Percentiles rank a stretch among this genome's conserved stretches.
Evolutionary conservation across 2,329 filamentous ascomycete genomes (phyloP).

Genomic region (Pochonia chlamydosporia): DNA sequence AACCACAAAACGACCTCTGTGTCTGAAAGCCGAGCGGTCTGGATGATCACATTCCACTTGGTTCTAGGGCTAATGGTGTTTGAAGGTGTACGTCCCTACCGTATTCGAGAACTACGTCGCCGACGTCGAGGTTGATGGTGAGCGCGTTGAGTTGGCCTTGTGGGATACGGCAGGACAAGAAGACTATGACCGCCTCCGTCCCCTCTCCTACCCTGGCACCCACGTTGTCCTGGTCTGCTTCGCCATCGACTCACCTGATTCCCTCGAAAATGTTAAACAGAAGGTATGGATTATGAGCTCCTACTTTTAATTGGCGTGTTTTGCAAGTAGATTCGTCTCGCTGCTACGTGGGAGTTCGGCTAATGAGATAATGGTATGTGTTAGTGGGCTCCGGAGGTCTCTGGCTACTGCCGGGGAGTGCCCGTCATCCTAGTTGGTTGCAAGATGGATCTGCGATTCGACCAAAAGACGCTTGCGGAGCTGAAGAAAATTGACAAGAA

Average conservation of each 20-base stretch:
- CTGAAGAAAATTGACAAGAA: slow-evolving; percentile 99
- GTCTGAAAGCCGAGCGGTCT: no score
- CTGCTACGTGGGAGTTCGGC: no score
- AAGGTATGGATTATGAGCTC: no score
- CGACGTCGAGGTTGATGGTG: slow-evolving; percentile 99
- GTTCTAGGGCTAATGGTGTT: no score
- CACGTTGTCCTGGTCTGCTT: slow-evolving; percentile 99
- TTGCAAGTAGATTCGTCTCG: neutral
- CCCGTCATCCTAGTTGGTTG: slow-evolving; percentile 98
- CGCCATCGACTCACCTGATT: slow-evolving; percentile 96
- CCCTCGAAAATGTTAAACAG: slow-evolving; percentile 99
- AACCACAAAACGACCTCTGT: no score
- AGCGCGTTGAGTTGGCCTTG: slow-evolving; percentile 97
- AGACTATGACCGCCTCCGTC: slow-evolving; percentile 99
- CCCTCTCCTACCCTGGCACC: slow-evolving; percentile 97
- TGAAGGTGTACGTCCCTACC: slow-evolving; percentile 99
- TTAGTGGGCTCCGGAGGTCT: slow-evolving; percentile 98
- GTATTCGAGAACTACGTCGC: slow-evolving; percentile 99
- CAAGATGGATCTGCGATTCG: slow-evolving; percentile 98
- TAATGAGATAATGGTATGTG: slow-evolving; percentile 13
- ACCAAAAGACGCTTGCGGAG: slow-evolving; percentile 97
- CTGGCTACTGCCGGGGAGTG: slow-evolving; percentile 98
- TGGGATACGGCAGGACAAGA: slow-evolving; percentile 99
- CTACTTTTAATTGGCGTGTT: no score
- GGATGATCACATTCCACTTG: no score